Conservation (phyloP, 169 alveolate genomes). For the Plasmodium relictum region DNA sequence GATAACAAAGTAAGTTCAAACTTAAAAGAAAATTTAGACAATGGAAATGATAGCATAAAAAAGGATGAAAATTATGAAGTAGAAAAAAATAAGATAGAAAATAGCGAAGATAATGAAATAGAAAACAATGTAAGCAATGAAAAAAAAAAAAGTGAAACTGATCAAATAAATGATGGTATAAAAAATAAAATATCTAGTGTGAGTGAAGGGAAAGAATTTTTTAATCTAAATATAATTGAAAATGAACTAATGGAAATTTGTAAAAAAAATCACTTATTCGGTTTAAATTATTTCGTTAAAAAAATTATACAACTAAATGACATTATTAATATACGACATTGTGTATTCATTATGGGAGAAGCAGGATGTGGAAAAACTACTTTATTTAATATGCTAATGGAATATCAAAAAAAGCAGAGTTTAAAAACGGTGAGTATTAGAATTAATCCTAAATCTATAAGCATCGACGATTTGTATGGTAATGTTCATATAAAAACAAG, state of each 20-base stretch:
- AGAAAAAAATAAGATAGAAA: background rate
- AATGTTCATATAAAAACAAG: conserved; percentile 92
- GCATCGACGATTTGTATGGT: conserved; percentile 95
- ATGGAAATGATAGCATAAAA: background rate
- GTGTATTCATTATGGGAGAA: conserved; percentile 97
- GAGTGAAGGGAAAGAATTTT: background rate
- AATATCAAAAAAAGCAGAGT: conserved; percentile 93
- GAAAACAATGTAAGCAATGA: background rate
- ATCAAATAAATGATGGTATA: background rate
- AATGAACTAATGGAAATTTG: conserved; percentile 57
- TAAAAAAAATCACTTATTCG: conserved; percentile 52
- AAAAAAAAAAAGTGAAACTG: background rate
- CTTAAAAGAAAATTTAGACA: background rate
- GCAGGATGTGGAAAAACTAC: conserved; percentile 96
- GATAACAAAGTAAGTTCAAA: background rate
- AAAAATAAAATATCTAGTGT: background rate
- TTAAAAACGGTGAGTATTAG: conserved; percentile 93
- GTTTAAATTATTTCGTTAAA: conserved; percentile 88
- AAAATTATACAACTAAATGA: conserved; percentile 95
- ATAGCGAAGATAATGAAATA: background rate
- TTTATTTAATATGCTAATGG: conserved; percentile 93
- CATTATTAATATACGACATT: conserved; percentile 95
- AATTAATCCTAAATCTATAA: conserved; percentile 93
- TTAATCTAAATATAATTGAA: conserved; percentile 22
- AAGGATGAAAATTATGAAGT: background rate